Evolutionary conservation across 768 basidiomycete species (phyloP), one percentile per base, ranked within the genome.

Genomic region (Boletus reticulatus): DNA sequence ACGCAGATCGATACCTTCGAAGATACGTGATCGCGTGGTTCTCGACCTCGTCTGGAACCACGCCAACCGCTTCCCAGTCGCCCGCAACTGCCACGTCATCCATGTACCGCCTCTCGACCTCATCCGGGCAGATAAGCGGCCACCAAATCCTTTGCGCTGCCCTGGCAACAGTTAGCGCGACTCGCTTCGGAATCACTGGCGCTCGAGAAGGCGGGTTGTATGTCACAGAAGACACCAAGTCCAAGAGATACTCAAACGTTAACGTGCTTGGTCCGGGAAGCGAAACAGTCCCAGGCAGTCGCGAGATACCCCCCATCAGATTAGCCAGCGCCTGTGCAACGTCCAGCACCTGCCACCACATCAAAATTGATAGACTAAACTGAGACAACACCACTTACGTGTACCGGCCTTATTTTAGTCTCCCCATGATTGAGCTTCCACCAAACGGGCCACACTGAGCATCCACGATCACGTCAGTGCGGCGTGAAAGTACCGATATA

Each of bases 271-370:
- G 95, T 3, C 97, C 97, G 43, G 95, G 92, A 45, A 99, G 86
- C 51, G 83, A 83, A 64, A 94, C 73, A 9, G 86, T 92, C 32
- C 84, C 81, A 41, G 87, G 73, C 20, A 84, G 65, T 48, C 84
- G 84, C 41, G 86, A 80, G 43, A 81, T 77, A 17, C 77, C 66
- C 73, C 77, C 66, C 73, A 89, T 81, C 57, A 92, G 73, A 75
- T 92, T 91, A n/a, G 81, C 79, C 52, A 98, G 80, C 6, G 86
- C 95, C 72, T 95, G 89, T 11, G 97, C 96, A 53, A 98, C 92
- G 67, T 99, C 95, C 66, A 95, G 72, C 22, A 97, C 92, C 92
- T 94, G 22, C 22, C 24, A 20, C 42, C 47, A 53, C 57, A 59
- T 70, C 55, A 61, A 32, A 11, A 47, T 44, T 17, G 11, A 55